Percentiles rank a stretch among this genome's conserved stretches.
Evolutionary conservation across 805 yeast genomes (phyloP).

Genomic region (Peterozyma toletana): DNA sequence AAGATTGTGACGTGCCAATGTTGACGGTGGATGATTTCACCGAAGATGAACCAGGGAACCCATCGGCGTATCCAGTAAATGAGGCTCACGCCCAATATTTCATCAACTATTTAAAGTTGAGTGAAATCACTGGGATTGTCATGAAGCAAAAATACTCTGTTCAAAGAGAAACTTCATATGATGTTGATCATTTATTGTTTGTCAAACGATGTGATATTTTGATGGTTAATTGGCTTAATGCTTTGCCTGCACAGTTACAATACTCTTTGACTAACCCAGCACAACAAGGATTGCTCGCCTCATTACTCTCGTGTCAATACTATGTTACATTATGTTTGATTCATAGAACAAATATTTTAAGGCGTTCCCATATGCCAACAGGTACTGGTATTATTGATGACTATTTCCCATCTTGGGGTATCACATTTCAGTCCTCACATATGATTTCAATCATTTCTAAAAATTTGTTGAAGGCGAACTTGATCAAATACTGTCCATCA

Average conservation of each 20-base stretch:
- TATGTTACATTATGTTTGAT: constrained; percentile 66
- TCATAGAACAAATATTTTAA: constrained; percentile 60
- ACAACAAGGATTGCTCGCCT: constrained; percentile 49
- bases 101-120: constrained; percentile 56
- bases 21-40: constrained; percentile 56
- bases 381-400: constrained; percentile 10
- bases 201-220: constrained; percentile 63
- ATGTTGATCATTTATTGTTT: constrained; percentile 29
- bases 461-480: constrained; percentile 40
- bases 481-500: constrained; percentile 48
- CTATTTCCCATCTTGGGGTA: constrained; percentile 68
- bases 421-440: constrained; percentile 75
- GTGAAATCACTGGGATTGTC: constrained; percentile 66
- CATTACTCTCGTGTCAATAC: constrained; percentile 59
- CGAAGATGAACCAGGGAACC: constrained; percentile 37
- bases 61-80: constrained; percentile 37
- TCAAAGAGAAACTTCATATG: constrained; percentile 48
- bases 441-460: constrained; percentile 61
- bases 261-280: constrained; percentile 51
- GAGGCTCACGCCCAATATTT: constrained; percentile 47
- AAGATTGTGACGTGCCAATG: constrained; percentile 76
- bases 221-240: constrained; percentile 71
- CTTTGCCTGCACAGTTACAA: constrained; percentile 54
- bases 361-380: constrained; percentile 15
- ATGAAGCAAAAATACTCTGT: constrained; percentile 65